Evolutionary conservation across 108 stramenopile species (phyloP).

Genomic region (Cyclotella baltica): DNA sequence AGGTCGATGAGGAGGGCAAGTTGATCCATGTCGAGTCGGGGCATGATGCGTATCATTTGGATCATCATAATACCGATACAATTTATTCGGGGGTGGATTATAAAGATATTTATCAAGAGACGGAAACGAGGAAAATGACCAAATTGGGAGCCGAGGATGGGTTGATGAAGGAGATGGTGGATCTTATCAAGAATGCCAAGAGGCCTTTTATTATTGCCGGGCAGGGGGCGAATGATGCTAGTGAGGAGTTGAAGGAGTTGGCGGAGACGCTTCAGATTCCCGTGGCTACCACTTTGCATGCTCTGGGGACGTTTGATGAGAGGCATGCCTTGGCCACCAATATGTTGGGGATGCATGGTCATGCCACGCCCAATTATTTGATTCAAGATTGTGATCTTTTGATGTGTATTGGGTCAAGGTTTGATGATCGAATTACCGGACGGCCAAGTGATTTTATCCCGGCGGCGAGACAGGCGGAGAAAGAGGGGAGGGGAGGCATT

Average conservation of each 20-base stretch:
- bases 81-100: constrained; percentile 61
- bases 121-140: constrained; percentile 52
- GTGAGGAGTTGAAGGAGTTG: constrained; percentile 80
- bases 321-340: constrained; percentile 85
- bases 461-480: constrained; percentile 81
- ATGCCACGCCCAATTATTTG: constrained; percentile 90
- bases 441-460: constrained; percentile 82
- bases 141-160: constrained; percentile 44
- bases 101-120: constrained; percentile 47
- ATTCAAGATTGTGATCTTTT: constrained; percentile 92
- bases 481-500: constrained; percentile 87
- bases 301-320: constrained; percentile 87
- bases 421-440: constrained; percentile 93
- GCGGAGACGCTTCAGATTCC: constrained; percentile 90
- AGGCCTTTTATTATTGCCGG: constrained; percentile 92
- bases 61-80: constrained; percentile 75
- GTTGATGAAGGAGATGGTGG: constrained; percentile 74
- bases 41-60: constrained; percentile 68
- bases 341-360: constrained; percentile 94
- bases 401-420: constrained; percentile 87
- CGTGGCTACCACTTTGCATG: constrained; percentile 90
- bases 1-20: constrained; percentile 58
- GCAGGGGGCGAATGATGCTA: constrained; percentile 86
- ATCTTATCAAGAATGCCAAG: constrained; percentile 78
- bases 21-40: constrained; percentile 44